Conservation (phyloP, 768 basidiomycete species). For the Podaxis sp. region DNA sequence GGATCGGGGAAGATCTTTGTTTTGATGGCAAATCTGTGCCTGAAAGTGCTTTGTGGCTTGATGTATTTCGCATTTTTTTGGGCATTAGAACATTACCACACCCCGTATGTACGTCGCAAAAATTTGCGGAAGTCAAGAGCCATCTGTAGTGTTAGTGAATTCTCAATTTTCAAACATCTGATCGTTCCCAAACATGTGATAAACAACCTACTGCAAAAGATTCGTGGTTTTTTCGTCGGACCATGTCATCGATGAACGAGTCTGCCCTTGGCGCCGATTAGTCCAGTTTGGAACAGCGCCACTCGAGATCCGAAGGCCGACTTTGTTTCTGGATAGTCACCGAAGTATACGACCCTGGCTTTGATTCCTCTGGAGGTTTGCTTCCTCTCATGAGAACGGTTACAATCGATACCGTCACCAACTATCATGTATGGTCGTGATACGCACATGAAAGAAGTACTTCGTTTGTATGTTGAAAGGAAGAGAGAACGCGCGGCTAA, state of each 20-base stretch:
- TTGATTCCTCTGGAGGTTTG: neutral
- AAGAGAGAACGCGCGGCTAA: no score
- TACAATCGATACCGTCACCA: no score
- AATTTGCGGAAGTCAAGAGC: neutral
- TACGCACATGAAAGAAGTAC: no score
- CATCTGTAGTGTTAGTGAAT: neutral
- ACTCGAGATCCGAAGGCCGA: constrained; percentile 40
- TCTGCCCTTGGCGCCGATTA: constrained; percentile 43
- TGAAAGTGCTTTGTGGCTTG: neutral
- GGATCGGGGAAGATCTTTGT: neutral
- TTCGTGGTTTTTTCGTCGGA: constrained; percentile 21
- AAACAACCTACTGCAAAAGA: constrained; percentile 18
- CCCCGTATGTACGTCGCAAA: neutral
- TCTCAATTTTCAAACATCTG: neutral
- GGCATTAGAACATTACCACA: neutral
- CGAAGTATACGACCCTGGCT: constrained; percentile 34
- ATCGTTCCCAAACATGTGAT: no score
- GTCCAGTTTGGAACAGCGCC: constrained; percentile 44
- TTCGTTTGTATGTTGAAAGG: no score
- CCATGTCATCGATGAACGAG: constrained; percentile 29
- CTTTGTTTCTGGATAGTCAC: constrained; percentile 27
- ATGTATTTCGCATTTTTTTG: neutral
- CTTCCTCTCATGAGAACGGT: no score
- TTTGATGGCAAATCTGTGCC: neutral
- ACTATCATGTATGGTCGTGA: no score